Conservation (phyloP, 139 green algal species). For the Chlamydomonas sp. region DNA sequence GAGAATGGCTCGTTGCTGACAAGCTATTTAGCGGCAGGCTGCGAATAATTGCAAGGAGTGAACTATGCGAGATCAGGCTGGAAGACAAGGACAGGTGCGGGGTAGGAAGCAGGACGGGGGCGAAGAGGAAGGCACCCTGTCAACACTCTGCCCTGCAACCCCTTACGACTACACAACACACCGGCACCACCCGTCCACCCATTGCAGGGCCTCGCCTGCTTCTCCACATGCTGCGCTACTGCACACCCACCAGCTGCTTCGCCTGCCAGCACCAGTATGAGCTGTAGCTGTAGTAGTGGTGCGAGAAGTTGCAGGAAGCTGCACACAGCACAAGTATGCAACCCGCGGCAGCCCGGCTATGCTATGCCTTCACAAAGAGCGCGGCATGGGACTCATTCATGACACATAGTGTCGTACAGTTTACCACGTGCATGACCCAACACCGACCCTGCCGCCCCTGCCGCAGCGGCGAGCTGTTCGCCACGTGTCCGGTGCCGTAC, state of each 20-base stretch:
- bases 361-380: too few species aligned
- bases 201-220: not conserved
- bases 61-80: slow-evolving; percentile 63
- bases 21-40: slow-evolving; percentile 70
- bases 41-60: slow-evolving; percentile 53
- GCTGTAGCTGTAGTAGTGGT: too few species aligned
- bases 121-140: too few species aligned
- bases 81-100: slow-evolving; percentile 64
- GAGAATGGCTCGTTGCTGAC: slow-evolving; percentile 68
- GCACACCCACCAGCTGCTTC: too few species aligned
- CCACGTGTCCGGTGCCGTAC: slow-evolving; percentile 66
- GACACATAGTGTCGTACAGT: not conserved
- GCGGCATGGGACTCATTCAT: not conserved
- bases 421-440: not conserved
- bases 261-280: too few species aligned
- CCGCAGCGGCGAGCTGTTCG: slow-evolving; percentile 80
- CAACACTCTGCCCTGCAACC: not conserved
- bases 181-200: not conserved
- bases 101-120: too few species aligned
- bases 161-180: not conserved
- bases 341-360: too few species aligned
- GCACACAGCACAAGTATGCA: too few species aligned
- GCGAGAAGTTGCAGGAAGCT: too few species aligned
- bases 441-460: not conserved
- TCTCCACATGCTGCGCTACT: too few species aligned